phyloP scores from a whole-genome alignment of 768 basidiomycete species.

The Gloeopeniophorella convolvens region DNA sequence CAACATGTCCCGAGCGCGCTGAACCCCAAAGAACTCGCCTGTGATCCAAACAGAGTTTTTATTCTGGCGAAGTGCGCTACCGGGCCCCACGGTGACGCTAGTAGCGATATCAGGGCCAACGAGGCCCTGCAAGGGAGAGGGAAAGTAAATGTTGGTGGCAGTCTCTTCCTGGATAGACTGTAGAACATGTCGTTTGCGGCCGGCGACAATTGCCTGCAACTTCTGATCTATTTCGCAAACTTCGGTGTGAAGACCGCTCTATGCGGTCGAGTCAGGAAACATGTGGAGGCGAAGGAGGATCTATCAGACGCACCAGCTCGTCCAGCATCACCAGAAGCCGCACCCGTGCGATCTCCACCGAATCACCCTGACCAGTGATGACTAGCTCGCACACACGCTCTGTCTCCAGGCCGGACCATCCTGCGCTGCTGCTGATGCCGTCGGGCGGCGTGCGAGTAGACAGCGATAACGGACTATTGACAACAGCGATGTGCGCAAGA shows the following conservation, averaged over 20 bases:
- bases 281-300: background rate
- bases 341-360: conserved; percentile 87
- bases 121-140: conserved; percentile 83
- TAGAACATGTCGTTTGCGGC: conserved; percentile 77
- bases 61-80: conserved; percentile 42
- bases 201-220: conserved; percentile 85
- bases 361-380: conserved; percentile 81
- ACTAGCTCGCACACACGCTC: conserved; percentile 92
- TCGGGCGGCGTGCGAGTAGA: conserved; percentile 73
- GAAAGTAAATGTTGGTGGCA: conserved; percentile 93
- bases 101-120: conserved; percentile 57
- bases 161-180: conserved; percentile 97
- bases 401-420: conserved; percentile 88
- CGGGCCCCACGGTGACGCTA: conserved; percentile 35
- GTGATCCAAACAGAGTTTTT: conserved; percentile 91
- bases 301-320: conserved; percentile 63
- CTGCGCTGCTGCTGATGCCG: conserved; percentile 67
- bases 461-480: conserved; percentile 74
- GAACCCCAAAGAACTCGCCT: conserved; percentile 95
- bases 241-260: conserved; percentile 91
- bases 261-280: background rate
- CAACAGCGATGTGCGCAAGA: conserved; percentile 88
- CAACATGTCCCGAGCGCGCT: conserved; percentile 92
- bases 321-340: conserved; percentile 90
- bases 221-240: conserved; percentile 92